Conservation (phyloP, 805 yeast genomes). For the Ogataea nakhonphanomensis region DNA sequence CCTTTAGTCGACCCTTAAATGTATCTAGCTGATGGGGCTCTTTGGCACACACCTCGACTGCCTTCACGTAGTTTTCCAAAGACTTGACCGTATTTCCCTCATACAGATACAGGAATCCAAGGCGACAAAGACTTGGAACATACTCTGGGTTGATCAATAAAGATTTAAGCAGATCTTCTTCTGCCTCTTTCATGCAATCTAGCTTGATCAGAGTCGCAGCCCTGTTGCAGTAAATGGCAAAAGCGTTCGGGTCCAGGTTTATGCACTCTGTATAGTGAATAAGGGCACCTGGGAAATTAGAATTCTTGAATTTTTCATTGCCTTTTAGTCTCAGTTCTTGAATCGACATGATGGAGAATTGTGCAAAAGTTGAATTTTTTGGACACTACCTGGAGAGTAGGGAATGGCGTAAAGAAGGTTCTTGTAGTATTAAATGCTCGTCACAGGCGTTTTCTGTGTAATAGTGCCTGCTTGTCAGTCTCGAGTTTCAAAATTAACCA, state of each 20-base stretch:
- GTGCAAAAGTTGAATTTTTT: neutral
- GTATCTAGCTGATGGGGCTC: constrained; percentile 20
- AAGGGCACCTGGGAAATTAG: constrained; percentile 33
- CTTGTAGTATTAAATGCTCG: neutral
- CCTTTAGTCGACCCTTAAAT: constrained; percentile 28
- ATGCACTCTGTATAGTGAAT: constrained; percentile 37
- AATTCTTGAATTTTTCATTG: constrained; percentile 26
- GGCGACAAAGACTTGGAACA: constrained; percentile 38
- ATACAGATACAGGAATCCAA: constrained; percentile 35
- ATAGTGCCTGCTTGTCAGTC: no score
- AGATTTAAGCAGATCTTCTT: constrained; percentile 34
- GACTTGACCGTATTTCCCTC: constrained; percentile 37
- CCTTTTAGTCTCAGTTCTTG: constrained; percentile 26
- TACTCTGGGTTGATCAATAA: constrained; percentile 32
- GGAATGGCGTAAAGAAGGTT: neutral
- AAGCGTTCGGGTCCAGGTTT: constrained; percentile 30
- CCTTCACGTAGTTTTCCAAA: constrained; percentile 35
- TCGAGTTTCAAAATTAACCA: no score
- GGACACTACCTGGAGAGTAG: neutral
- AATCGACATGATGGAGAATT: constrained; percentile 7
- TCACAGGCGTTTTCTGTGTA: no score
- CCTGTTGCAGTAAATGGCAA: constrained; percentile 36
- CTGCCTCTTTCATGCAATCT: constrained; percentile 35
- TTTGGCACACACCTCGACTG: constrained; percentile 24
- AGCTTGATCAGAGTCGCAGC: constrained; percentile 39